A percentile compares a stretch with the other conserved stretches of the same genome.
phyloP scores from a whole-genome alignment of 2,329 filamentous ascomycete genomes.

The Paecilomyces fulvus region DNA sequence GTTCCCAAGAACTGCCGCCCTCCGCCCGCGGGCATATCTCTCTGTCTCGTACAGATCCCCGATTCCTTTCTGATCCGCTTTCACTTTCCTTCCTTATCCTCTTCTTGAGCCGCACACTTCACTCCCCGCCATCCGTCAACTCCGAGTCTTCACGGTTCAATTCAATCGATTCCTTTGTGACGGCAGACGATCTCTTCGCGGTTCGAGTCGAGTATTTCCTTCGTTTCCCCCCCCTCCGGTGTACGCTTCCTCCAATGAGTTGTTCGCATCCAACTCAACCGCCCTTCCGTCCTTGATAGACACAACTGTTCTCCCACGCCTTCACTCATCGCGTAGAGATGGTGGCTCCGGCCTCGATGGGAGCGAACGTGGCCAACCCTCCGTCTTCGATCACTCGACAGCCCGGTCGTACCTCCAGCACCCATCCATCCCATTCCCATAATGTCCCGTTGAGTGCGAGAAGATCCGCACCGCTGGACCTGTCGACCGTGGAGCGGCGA shows the following conservation, averaged over 20 bases:
- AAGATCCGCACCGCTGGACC: slow-evolving; percentile 62
- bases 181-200: neutral
- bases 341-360: slow-evolving; percentile 38
- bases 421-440: slow-evolving; percentile 36
- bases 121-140: neutral
- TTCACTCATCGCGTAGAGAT: slow-evolving; percentile 22
- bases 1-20: neutral
- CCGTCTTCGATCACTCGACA: slow-evolving; percentile 26
- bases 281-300: slow-evolving; percentile 19
- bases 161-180: neutral
- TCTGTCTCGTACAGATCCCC: neutral
- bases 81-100: neutral
- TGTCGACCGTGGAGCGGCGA: slow-evolving; percentile 84
- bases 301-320: slow-evolving; percentile 9
- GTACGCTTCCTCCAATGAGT: slow-evolving; percentile 19
- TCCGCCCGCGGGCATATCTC: neutral
- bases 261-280: slow-evolving; percentile 22
- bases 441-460: slow-evolving; percentile 56
- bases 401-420: slow-evolving; percentile 33
- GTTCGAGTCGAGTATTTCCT: neutral
- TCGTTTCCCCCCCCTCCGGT: neutral
- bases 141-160: neutral
- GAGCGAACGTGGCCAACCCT: slow-evolving; percentile 25
- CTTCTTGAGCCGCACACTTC: neutral
- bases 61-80: neutral